These are phyloP conservation scores for Endotrypanum monterogeii DNA, from an alignment of 208 protist genomes.

Conservation along the genomic window DNA sequence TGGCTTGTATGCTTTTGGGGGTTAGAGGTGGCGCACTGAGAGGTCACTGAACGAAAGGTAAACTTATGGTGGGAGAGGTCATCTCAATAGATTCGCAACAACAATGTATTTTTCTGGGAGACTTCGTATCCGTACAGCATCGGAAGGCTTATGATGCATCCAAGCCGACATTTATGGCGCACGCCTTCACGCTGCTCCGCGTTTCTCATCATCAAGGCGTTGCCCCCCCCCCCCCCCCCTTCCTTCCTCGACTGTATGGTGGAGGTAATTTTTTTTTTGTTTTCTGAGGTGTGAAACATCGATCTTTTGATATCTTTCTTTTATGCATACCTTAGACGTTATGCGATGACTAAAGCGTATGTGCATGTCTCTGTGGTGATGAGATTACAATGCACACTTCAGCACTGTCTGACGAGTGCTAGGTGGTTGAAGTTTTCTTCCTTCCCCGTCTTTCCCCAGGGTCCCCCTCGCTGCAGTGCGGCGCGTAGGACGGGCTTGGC, in stretches of 20 bases:
- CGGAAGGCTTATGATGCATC: no score
- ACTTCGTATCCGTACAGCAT: not conserved
- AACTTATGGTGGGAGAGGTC: no score
- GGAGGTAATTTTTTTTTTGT: not conserved
- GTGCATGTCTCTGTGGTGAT: not conserved
- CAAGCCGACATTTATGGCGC: no score
- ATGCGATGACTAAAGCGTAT: not conserved
- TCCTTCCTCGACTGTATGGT: not conserved
- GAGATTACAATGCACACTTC: not conserved
- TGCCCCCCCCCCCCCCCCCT: not conserved
- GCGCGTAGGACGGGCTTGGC: not conserved
- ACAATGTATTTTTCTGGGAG: not conserved
- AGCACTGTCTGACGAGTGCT: not conserved
- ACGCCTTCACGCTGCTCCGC: no score
- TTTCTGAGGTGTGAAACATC: not conserved
- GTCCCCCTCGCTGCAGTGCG: not conserved
- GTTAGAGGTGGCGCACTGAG: no score
- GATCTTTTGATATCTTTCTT: not conserved
- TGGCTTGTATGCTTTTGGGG: not conserved
- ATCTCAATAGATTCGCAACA: not conserved
- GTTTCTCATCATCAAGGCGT: not conserved
- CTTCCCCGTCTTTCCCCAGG: not conserved
- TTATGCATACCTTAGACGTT: constrained; percentile 4
- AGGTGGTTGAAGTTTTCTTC: not conserved
- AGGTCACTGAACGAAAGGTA: not conserved